These are phyloP conservation scores for Tolypocladium paradoxum DNA, from an alignment of 2,329 filamentous ascomycete species.

Conservation along the genomic window DNA sequence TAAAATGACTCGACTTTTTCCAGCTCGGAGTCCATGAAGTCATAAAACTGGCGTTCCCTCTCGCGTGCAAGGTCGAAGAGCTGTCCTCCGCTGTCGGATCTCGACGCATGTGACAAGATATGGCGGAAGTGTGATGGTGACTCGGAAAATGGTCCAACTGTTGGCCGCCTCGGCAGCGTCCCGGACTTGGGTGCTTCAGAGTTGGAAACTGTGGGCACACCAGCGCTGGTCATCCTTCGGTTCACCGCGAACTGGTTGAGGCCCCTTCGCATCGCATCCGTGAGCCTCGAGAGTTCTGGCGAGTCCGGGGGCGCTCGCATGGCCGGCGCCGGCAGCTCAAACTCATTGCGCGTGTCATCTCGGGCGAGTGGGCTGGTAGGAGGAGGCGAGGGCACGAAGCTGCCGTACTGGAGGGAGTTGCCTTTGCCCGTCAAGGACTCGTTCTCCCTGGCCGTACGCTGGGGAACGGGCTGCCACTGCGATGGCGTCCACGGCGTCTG, in stretches of 20 bases:
- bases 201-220: conserved; percentile 11
- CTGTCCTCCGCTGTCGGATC: conserved; percentile 31
- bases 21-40: conserved; percentile 73
- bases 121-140: conserved; percentile 22
- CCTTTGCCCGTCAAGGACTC: conserved; percentile 16
- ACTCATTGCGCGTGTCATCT: conserved; percentile 19
- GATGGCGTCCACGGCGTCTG: not conserved
- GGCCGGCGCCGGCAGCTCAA: conserved; percentile 45
- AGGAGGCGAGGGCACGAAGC: conserved; percentile 35
- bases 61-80: conserved; percentile 54
- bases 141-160: conserved; percentile 4
- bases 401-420: conserved; percentile 38
- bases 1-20: conserved; percentile 92
- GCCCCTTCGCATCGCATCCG: conserved; percentile 7
- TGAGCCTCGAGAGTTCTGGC: conserved; percentile 14
- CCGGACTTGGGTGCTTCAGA: not conserved
- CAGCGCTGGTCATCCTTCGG: conserved; percentile 24
- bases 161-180: conserved; percentile 7
- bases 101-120: conserved; percentile 23
- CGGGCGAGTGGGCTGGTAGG: conserved; percentile 12
- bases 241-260: conserved; percentile 16
- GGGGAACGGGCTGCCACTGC: not conserved
- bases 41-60: conserved; percentile 74
- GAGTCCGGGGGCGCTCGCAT: conserved; percentile 25
- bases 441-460: not conserved